Percentiles rank a stretch among this genome's conserved stretches.
phyloP scores from a whole-genome alignment of 1,284 basidiomycete genomes.

The Lignosus rhinocerotis region DNA sequence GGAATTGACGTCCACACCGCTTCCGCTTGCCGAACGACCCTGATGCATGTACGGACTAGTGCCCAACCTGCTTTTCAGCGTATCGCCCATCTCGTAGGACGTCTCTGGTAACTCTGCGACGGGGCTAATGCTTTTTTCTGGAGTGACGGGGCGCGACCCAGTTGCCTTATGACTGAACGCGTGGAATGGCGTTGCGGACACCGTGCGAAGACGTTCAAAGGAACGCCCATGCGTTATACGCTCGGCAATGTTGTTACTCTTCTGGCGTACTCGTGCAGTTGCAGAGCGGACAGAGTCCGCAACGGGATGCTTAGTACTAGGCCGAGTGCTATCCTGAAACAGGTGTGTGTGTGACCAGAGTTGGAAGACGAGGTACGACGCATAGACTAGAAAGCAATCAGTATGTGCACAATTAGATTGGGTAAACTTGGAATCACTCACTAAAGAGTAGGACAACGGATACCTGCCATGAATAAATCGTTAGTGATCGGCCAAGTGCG shows the following conservation, averaged over 20 bases:
- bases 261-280: conserved; percentile 27
- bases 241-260: conserved; percentile 22
- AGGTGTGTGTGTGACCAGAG: conserved; percentile 85
- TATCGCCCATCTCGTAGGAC: conserved; percentile 8
- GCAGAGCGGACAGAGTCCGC: conserved; percentile 32
- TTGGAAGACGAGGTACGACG: conserved; percentile 82
- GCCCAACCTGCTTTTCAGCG: not conserved
- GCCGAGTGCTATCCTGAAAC: conserved; percentile 60
- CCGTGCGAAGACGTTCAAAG: conserved; percentile 10
- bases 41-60: conserved; percentile 12
- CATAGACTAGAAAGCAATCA: conserved; percentile 53
- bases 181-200: conserved; percentile 4
- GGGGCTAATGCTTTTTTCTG: conserved; percentile 5
- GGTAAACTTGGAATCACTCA: conserved; percentile 31
- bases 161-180: not conserved
- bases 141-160: not conserved
- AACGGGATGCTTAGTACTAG: conserved; percentile 31
- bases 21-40: not conserved
- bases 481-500: not conserved
- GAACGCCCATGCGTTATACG: conserved; percentile 19
- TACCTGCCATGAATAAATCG: conserved; percentile 41
- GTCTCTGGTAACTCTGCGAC: conserved; percentile 25
- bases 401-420: not conserved
- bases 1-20: not conserved
- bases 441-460: conserved; percentile 72